Evolutionary conservation across 163 green algal species (phyloP), one percentile per base, ranked within the genome.

Genomic region (Scenedesmus sp.): DNA sequence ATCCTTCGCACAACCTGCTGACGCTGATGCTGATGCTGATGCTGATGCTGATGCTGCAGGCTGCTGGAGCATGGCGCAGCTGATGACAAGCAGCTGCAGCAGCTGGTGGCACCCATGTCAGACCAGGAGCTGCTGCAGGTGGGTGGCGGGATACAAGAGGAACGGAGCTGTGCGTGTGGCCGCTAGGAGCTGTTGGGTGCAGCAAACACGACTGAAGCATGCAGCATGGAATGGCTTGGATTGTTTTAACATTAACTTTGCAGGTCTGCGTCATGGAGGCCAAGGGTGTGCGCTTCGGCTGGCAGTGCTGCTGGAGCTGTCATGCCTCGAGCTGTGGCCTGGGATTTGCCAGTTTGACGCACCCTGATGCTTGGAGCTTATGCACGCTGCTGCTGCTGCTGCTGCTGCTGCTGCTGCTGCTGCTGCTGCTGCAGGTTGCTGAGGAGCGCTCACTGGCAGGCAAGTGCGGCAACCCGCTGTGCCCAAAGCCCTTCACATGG

Each of bases 381-480:
- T 22, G 26, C 37, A 43, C 20, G 9, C 22, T 78, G 44, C 59
- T 78, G 86, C 15, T 85, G 33, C 43, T 83, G 81, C 70, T 61
- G 87, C 80, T 93, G 53, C 56, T 89, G 44, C 87, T n/a, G 9
- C 22, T 78, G 44, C 59, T 78, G 86, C 15, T 85, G 33, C 43
- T 83, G 81, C 70, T 61, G 87, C 80, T 93, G 53, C 56, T 89
- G 44, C 87, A 91, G 80, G 92, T 95, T 33, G 94, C 94, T 33
- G 94, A 97, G 88, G 95, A 97, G 92, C 90, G 95, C 18, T 81
- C 89, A 0, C 87, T 97, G 43, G 95, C 93, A 0, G 93, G 93
- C 68, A 92, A 93, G 35, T 97, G 95, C 65, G 95, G 95, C 83
- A 96, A 95, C 86, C 93, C 95, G 37, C 83, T 95, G 43, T 97